A percentile compares a stretch with the other conserved stretches of the same genome.
Conservation (phyloP, 208 protist species). For the Porcisia deanei region DNA sequence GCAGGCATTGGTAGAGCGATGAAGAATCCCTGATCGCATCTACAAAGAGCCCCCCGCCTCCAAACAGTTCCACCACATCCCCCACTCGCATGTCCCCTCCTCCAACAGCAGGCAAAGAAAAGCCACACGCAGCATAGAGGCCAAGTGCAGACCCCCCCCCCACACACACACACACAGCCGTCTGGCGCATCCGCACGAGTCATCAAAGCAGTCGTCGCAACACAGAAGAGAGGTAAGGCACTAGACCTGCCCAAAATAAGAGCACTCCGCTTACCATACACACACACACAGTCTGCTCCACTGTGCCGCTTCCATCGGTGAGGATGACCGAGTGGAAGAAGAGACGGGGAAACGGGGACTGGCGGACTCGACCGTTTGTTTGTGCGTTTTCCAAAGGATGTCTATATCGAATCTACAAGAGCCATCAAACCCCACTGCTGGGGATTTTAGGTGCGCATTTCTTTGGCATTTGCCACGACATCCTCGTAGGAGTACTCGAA, state of each 20-base stretch:
- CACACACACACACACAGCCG: neutral
- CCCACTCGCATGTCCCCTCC: neutral
- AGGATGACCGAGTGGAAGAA: neutral
- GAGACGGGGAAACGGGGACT: neutral
- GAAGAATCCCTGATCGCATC: neutral
- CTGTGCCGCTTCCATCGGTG: no score
- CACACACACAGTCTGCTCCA: no score
- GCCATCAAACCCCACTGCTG: neutral
- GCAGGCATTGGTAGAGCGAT: neutral
- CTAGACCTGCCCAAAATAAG: no score
- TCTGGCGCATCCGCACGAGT: neutral
- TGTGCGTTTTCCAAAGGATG: neutral
- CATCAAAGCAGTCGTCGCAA: no score
- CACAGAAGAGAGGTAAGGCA: no score
- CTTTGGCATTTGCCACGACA: conserved; percentile 79
- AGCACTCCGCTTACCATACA: no score
- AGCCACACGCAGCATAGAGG: neutral
- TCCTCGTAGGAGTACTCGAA: conserved; percentile 88
- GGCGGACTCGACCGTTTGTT: neutral
- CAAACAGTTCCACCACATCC: neutral
- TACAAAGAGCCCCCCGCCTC: neutral
- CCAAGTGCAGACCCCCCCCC: neutral
- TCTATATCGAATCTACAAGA: neutral
- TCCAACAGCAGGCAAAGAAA: neutral
- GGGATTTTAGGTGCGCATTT: conserved; percentile 68